Percentiles rank a stretch among this genome's conserved stretches.
Conservation (phyloP, 768 basidiomycete species). For the Lentinula aciculospora region DNA sequence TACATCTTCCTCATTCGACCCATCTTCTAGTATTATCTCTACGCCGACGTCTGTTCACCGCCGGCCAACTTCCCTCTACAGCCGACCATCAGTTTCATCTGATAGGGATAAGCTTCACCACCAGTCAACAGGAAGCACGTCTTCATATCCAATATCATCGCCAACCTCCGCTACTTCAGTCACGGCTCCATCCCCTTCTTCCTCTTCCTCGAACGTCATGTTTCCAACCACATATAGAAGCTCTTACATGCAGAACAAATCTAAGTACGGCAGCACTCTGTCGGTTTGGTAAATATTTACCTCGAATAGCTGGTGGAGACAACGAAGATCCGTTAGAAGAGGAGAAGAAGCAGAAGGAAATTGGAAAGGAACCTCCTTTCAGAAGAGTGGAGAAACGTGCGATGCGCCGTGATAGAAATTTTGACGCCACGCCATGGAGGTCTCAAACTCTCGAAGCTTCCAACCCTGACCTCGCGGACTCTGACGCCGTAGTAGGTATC, state of each 20-base stretch:
- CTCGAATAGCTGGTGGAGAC: conserved; percentile 91
- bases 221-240: conserved; percentile 62
- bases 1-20: background rate
- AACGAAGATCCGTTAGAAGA: conserved; percentile 51
- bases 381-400: conserved; percentile 13
- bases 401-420: conserved; percentile 18
- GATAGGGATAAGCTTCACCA: conserved; percentile 5
- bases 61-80: conserved; percentile 46
- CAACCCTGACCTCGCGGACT: conserved; percentile 31
- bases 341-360: conserved; percentile 9
- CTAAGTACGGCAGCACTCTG: conserved; percentile 53
- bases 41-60: conserved; percentile 22
- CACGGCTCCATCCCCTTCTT: conserved; percentile 16
- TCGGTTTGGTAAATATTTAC: conserved; percentile 76
- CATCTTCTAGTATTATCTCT: conserved; percentile 14
- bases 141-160: conserved; percentile 23
- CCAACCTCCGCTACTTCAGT: conserved; percentile 9
- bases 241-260: conserved; percentile 67
- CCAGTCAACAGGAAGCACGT: conserved; percentile 10
- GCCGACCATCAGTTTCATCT: conserved; percentile 21
- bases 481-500: too few species aligned
- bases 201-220: conserved; percentile 39
- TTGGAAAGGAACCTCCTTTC: conserved; percentile 10
- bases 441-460: conserved; percentile 29
- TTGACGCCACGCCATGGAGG: conserved; percentile 17